Base-by-base conservation (phyloP, 176 grass and related monocot genomes). In the Musa acuminata region DNA sequence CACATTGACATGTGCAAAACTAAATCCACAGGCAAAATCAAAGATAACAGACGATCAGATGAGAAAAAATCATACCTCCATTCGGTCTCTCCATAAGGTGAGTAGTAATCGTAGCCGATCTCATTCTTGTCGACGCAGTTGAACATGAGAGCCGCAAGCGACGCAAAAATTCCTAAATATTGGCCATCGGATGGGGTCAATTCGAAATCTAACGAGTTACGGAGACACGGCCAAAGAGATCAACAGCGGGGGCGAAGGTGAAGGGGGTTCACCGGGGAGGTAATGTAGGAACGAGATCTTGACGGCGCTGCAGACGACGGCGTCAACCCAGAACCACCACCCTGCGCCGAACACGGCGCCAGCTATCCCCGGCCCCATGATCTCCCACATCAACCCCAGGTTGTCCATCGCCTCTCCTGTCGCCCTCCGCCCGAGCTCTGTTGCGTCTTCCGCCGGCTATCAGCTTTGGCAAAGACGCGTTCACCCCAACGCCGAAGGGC, bases 241-340 rank as follows among this genome's bases (percentile, higher is more conserved):
- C 3, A 53, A 23, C 13, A 53, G 19, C 7, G 17, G 12, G 22
- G 76, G 13, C 51, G 43, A 27, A 71, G 79, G 35, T 43, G 35
- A 6, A 43, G 35, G 35, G 4, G 20, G 23, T 57, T 71, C 81
- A 98, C 95, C 95, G 13, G 95, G 88, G 54, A 98, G 95, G 88
- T 98, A 93, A 80, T 98, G 90, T 73, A 94, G 80, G 81, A 93
- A 98, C 70, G 90, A 91, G 80, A 94, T 74, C 82, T 83, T 82
- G 67, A 89, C 90, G 25, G 80, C 67, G 80, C 95, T 98, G 78
- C 90, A 98, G 79, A 98, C 95, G 65, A 98, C 86, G 62, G 95
- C 95, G 72, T 98, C 95, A 82, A 93, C 90, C 95, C 95, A 98
- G 80, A 98, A 98, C 94, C 94, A 98, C 95, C 95, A 98, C 0